Percentiles rank a stretch among this genome's conserved stretches.
Conservation (phyloP, 2,329 filamentous ascomycete species). For the Alternaria viburni region DNA sequence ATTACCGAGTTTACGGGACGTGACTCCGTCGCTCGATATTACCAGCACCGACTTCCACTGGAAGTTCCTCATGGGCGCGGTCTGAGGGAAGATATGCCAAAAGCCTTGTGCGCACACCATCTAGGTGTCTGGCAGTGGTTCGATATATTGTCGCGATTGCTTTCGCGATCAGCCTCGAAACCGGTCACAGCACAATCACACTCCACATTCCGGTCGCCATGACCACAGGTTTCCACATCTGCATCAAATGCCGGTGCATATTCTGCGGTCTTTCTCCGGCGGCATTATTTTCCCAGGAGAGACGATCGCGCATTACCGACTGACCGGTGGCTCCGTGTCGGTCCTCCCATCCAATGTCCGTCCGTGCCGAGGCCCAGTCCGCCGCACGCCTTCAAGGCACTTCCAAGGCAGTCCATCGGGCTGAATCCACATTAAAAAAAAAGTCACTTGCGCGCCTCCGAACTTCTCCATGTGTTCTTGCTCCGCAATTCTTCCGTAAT, state of each 20-base stretch:
- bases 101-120: not conserved
- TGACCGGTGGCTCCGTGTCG: not conserved
- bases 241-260: not conserved
- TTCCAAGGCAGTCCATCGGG: not conserved
- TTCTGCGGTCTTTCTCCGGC: not conserved
- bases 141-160: not conserved
- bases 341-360: not conserved
- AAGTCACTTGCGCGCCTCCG: not conserved
- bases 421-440: not conserved
- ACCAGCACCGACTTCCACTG: slow-evolving; percentile 41
- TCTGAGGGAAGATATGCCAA: slow-evolving; percentile 19
- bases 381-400: not conserved
- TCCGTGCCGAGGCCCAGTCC: not conserved
- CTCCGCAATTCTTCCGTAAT: not conserved
- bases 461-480: not conserved
- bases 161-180: not conserved
- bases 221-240: not conserved
- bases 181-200: not conserved
- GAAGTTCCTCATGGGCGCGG: slow-evolving; percentile 42
- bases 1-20: slow-evolving; percentile 37
- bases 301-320: not conserved
- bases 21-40: slow-evolving; percentile 38
- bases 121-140: not conserved
- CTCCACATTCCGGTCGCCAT: not conserved
- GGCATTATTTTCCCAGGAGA: not conserved